phyloP scores from a whole-genome alignment of 805 yeast species.

The Starmerella floricola region DNA sequence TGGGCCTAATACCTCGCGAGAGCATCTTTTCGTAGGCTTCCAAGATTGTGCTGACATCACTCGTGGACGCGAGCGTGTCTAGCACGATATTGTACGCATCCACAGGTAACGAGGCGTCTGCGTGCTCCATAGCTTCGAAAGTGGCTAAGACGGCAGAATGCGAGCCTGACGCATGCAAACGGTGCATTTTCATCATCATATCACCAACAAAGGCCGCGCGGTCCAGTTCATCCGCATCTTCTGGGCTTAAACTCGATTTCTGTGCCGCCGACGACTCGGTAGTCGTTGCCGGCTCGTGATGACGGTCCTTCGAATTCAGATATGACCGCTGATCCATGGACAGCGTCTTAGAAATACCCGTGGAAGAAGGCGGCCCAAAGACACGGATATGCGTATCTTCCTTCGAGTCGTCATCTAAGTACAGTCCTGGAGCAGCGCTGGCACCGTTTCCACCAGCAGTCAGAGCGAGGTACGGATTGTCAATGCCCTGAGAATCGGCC shows the following conservation, averaged over 20 bases:
- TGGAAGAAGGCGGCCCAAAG: background rate
- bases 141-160: constrained; percentile 12
- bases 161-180: constrained; percentile 14
- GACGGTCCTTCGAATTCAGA: no score
- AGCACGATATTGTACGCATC: constrained; percentile 24
- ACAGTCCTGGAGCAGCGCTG: constrained; percentile 7
- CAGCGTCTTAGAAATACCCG: no score
- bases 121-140: constrained; percentile 8
- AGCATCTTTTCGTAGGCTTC: constrained; percentile 26
- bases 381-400: constrained; percentile 3
- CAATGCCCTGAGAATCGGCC: constrained; percentile 12
- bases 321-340: no score
- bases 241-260: background rate
- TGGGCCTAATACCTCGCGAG: constrained; percentile 21
- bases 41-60: constrained; percentile 22
- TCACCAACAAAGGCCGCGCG: constrained; percentile 1
- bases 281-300: no score
- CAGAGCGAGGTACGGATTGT: constrained; percentile 13
- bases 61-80: constrained; percentile 15
- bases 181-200: constrained; percentile 13
- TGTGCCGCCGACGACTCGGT: no score
- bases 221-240: constrained; percentile 6
- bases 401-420: constrained; percentile 11
- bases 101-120: constrained; percentile 12
- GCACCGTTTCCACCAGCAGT: constrained; percentile 13